A percentile compares a stretch with the other conserved stretches of the same genome.
phyloP scores from a whole-genome alignment of 2,329 filamentous ascomycete species.

The Colletotrichum cereale region DNA sequence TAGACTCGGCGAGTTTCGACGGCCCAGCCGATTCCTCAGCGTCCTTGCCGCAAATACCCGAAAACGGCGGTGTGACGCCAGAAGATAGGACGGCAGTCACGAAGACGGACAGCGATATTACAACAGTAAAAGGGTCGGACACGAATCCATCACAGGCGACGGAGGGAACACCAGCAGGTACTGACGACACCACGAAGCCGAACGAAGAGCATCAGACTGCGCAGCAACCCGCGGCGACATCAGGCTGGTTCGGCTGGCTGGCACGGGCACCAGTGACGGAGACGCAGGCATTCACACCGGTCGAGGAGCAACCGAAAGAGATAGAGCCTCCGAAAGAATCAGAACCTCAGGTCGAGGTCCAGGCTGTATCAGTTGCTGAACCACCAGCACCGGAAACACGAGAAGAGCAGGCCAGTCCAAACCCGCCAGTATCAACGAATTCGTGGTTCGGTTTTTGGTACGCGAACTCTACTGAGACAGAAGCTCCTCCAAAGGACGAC shows the following conservation, averaged over 20 bases:
- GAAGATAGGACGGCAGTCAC: neutral
- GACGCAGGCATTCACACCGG: conserved; percentile 21
- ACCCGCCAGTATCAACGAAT: conserved; percentile 45
- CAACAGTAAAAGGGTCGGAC: neutral
- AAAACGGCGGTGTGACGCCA: conserved; percentile 38
- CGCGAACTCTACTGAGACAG: conserved; percentile 40
- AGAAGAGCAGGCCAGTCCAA: conserved; percentile 40
- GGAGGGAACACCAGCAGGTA: conserved; percentile 35
- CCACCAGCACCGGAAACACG: conserved; percentile 23
- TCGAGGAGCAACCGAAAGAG: conserved; percentile 35
- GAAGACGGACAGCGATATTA: conserved; percentile 1
- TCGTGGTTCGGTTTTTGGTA: conserved; percentile 59
- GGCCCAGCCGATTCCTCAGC: conserved; percentile 48
- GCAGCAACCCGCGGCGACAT: conserved; percentile 47
- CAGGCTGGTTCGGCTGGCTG: conserved; percentile 70
- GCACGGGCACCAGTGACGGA: conserved; percentile 46
- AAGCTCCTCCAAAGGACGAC: conserved; percentile 8
- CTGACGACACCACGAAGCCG: conserved; percentile 48
- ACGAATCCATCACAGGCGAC: neutral
- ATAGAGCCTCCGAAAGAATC: conserved; percentile 37
- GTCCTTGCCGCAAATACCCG: conserved; percentile 48
- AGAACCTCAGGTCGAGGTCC: conserved; percentile 3
- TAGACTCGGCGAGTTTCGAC: conserved; percentile 48
- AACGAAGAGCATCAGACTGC: conserved; percentile 13
- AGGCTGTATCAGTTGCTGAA: conserved; percentile 20